phyloP scores from a whole-genome alignment of 345 rosid genomes.

The Salix koriyanagi region DNA sequence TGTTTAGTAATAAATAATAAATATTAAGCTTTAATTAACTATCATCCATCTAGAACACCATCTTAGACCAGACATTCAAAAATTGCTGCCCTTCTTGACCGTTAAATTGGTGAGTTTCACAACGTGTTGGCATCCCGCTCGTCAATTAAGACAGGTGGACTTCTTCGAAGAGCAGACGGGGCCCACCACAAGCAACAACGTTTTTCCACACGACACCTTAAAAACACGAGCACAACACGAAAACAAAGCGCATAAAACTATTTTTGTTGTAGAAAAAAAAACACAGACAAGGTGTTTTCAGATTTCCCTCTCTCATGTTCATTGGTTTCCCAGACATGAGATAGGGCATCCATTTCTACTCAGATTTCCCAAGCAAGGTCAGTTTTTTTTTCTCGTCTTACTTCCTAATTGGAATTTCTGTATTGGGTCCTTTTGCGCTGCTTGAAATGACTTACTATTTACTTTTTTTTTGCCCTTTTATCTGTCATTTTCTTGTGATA shows the following conservation, averaged over 20 bases:
- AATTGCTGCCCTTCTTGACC: not conserved
- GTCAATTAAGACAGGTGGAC: not conserved
- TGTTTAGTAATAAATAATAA: too few relatives aligned
- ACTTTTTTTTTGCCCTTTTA: not conserved
- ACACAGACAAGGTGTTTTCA: not conserved
- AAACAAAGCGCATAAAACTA: not conserved
- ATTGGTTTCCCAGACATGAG: not conserved
- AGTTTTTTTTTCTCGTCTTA: not conserved
- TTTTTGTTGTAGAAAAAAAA: not conserved
- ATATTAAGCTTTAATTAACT: too few relatives aligned
- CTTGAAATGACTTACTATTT: not conserved
- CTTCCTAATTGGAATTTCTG: not conserved
- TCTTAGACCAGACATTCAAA: not conserved
- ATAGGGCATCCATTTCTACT: not conserved
- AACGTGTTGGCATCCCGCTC: not conserved
- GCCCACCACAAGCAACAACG: not conserved
- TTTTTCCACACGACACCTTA: not conserved
- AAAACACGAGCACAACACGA: not conserved
- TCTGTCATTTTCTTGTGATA: not conserved
- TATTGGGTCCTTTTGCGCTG: not conserved
- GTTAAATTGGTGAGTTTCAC: not conserved
- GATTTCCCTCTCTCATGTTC: not conserved
- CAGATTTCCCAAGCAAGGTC: conserved; percentile 6
- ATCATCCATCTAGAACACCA: not conserved
- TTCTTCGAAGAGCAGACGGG: not conserved